Base-by-base conservation (phyloP, 192 early-diverging fungal genomes). In the Gonapodya sp. region DNA sequence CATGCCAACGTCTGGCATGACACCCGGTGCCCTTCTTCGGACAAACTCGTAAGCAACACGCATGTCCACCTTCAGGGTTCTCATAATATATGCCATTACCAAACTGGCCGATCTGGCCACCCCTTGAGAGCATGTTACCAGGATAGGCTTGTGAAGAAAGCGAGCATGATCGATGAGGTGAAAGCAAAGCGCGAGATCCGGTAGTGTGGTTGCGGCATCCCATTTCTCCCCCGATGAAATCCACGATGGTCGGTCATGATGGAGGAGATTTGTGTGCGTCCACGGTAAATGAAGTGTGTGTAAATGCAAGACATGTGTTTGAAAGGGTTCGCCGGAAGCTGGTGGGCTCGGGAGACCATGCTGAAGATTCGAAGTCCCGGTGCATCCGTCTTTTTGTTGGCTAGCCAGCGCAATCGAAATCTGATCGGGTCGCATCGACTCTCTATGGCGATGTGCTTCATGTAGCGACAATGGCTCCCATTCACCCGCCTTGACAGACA, bases 41-140 rank as follows among this genome's bases (percentile, higher is more conserved):
- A 96, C 96, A 82, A 89, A 93, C 72, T 89, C 90, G 81, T 95
- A 95, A 0, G 95, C 94, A 0, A 89, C 85, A 0, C 82, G 83
- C 34, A 94, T 85, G 0, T 86, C 82, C 83, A 93, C 81, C 0
- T 82, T 81, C 81, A 89, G 83, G 0, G 89, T 86, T 31, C 91
- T 87, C 95, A 97, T 97, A 78, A 95, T 92, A 85, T 95, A 96
- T 0, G 93, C 95, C 78, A 97, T 94, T 16, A 96, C 90, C 72
- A 97, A 83, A 0, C 91, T 90, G 2, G 95, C 95, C 31, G 95
- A 96, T 77, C 96, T 87, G 31, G 96, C 95, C 31, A 97, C 92
- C 34, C 96, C 96, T 81, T 93, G 87, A 82, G 95, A 93, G 87
- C 96, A 97, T 81, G 94, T 92, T 2, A 97, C 92, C 18, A 97